Percentiles rank a stretch among this genome's conserved stretches.
These are phyloP conservation scores for Laetiporus sulphureus DNA, from an alignment of 1,284 basidiomycete genomes.

Conservation along the genomic window DNA sequence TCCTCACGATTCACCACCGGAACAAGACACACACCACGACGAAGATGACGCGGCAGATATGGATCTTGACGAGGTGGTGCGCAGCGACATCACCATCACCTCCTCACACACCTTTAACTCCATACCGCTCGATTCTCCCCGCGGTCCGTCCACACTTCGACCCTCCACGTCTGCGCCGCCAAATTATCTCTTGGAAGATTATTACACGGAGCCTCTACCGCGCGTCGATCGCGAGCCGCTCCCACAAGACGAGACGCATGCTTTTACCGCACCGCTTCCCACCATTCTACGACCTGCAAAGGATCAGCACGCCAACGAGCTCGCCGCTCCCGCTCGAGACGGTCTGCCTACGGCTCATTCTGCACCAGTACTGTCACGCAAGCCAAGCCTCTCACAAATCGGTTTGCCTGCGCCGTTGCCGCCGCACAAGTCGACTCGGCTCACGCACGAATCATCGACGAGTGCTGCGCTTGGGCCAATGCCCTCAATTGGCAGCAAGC, in stretches of 20 bases:
- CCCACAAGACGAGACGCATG: constrained; percentile 9
- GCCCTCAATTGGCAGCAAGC: constrained; percentile 45
- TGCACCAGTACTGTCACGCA: constrained; percentile 23
- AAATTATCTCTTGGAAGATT: constrained; percentile 3
- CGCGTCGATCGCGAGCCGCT: constrained; percentile 11
- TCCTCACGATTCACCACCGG: not conserved
- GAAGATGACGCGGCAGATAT: not conserved
- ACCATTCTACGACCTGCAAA: not conserved
- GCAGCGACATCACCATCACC: constrained; percentile 11
- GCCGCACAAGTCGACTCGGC: constrained; percentile 58
- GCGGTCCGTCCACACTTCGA: constrained; percentile 1
- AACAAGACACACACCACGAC: not conserved
- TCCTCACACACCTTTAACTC: constrained; percentile 31
- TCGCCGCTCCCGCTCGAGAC: constrained; percentile 24
- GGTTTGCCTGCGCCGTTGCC: constrained; percentile 59
- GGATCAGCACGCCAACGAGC: constrained; percentile 13
- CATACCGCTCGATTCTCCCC: constrained; percentile 30
- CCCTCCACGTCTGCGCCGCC: not conserved
- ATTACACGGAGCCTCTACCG: constrained; percentile 13
- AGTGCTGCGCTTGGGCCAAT: constrained; percentile 33
- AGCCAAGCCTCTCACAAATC: constrained; percentile 34
- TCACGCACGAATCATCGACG: constrained; percentile 38
- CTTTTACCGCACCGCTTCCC: constrained; percentile 27
- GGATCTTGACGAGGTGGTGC: constrained; percentile 9
- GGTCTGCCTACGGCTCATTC: constrained; percentile 9